Base-by-base conservation (phyloP, 768 basidiomycete genomes). In the Pisolithus sp. region DNA sequence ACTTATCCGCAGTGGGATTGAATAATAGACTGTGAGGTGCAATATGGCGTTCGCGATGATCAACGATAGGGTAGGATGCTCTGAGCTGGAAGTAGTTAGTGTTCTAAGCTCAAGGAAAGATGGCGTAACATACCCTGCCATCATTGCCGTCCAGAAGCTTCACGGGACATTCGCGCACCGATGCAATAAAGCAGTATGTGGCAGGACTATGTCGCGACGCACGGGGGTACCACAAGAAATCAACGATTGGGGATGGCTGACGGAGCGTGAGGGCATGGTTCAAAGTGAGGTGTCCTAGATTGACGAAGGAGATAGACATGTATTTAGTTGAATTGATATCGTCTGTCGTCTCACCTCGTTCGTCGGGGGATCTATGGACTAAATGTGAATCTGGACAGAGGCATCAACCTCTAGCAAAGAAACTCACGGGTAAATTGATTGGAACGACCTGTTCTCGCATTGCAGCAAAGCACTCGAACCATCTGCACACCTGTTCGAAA, bases 1-100 rank as follows among this genome's bases (percentile, higher is more conserved):
- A 93, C 93, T 76, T 85, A 34, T 82, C 73, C 0, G 80, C 82
- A 5, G 78, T 69, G 1, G 75, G 65, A 58, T 89, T 89, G 68
- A 96, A 97, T 0, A 85, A 76, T 53, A 97, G 73, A 57, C 82
- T 81, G 50, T 92, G 86, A 0, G 95, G 93, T 0, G 91, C 93
- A 38, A 96, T 74, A 49, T 90, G 82, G 30, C 93, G 79, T 69
- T 97, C 95, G n/a, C 87, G 75, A 60, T 98, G 94, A 65, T 97
- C 93, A 9, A 97, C 79, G 37, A 97, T 95, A 38, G 76, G 76
- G 66, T 98, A 97, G 1, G 91, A 93, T 0, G 93, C 95, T 17
- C 94, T 81, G 18, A 91, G 78, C 94, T 96, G 23, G 26, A 50
- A 12, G 21, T 7, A 34, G n/a, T 4, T 12, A 34, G 28, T 23